phyloP scores from a whole-genome alignment of 495 filamentous ascomycete species.

The Podospora conica region DNA sequence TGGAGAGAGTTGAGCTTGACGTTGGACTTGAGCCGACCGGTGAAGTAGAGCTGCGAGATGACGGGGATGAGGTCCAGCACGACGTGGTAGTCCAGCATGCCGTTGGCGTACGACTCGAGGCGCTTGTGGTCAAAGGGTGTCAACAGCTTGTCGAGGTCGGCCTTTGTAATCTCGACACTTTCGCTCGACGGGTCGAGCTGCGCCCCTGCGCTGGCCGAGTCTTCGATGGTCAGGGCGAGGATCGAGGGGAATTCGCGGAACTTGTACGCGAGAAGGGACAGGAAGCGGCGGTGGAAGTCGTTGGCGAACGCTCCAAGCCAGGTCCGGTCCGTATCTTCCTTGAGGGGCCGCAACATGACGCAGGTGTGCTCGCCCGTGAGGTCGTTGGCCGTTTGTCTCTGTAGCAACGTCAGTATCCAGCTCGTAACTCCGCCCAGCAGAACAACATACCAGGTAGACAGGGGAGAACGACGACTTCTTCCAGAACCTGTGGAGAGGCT shows the following conservation, averaged over 20 bases:
- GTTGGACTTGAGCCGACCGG: conserved; percentile 57
- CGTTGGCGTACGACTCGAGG: conserved; percentile 90
- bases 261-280: conserved; percentile 81
- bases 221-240: conserved; percentile 79
- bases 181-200: conserved; percentile 49
- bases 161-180: conserved; percentile 54
- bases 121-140: conserved; percentile 93
- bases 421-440: no score
- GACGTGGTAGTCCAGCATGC: conserved; percentile 95
- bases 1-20: conserved; percentile 74
- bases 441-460: conserved; percentile 64
- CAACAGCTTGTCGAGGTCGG: conserved; percentile 64
- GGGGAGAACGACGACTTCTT: conserved; percentile 79
- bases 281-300: conserved; percentile 90
- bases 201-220: conserved; percentile 72
- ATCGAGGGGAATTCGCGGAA: conserved; percentile 81
- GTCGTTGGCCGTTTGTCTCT: conserved; percentile 89
- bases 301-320: conserved; percentile 88
- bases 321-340: conserved; percentile 55
- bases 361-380: conserved; percentile 96
- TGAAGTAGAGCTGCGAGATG: conserved; percentile 77
- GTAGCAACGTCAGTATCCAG: conserved; percentile 2
- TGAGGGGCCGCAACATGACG: conserved; percentile 85
- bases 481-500: conserved; percentile 93
- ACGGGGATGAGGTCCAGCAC: conserved; percentile 87